Evolutionary conservation across 176 grass and related monocot genomes (phyloP), one percentile per base, ranked within the genome.

Genomic region (Carex kokanica): DNA sequence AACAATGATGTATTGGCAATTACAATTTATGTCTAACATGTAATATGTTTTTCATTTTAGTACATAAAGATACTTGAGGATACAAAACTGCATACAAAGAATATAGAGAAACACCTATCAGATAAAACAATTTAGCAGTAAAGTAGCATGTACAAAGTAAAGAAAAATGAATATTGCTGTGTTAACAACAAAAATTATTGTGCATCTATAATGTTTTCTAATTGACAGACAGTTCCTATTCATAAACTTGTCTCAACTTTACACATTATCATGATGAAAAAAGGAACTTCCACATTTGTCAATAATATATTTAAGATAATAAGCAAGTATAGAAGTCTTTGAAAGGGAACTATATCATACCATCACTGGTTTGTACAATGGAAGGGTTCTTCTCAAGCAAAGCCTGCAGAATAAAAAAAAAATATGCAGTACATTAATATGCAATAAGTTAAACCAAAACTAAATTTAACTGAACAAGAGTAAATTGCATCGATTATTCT

Each of bases 351-450:
- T 11, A 38, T 73, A 83, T 83, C 78, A 85, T 89, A 89, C 88
- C 88, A 63, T 82, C 59, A 86, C 43, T 54, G 23, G 16, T 34
- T 72, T 86, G 88, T 82, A 70, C 18, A 83, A 86, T 68, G 34
- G 55, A 81, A 83, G 88, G 85, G 80, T 97, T 94, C 86, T 68
- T 86, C 81, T 94, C 90, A 80, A 94, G 85, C 81, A 97, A 86
- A 88, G 92, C 89, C 95, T 98, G 84, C 15, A 84, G 8, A 64
- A 47, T 74, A 29, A 56, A n/a, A 79, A 43, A 43, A 78, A 81
- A n/a, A 79, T 86, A 91, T 27, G 15, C 16, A 40, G 45, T 54
- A 38, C 8, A 90, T 16, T 17, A 32, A 1, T 61, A 80, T 60
- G 36, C 11, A 61, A 63, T 81, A 38, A 61, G 20, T 14, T 20